Evolutionary conservation across 768 basidiomycete genomes (phyloP), one percentile per base, ranked within the genome.

Genomic region (Lyophyllum semitale): DNA sequence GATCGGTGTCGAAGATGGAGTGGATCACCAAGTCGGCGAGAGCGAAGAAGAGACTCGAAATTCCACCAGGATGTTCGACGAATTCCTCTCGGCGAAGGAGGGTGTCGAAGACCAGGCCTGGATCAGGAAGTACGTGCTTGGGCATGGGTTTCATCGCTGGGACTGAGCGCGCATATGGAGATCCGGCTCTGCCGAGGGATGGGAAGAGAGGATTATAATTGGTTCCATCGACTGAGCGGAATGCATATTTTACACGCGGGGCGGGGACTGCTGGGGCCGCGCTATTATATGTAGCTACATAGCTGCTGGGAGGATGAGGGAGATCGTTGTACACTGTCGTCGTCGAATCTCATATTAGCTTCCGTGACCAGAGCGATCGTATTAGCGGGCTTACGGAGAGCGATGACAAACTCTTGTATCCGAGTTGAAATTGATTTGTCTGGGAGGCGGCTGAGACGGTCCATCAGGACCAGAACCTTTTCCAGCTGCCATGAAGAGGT

Each of bases 21-120:
- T 93, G 90, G 60, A 89, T 90, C 55, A 92, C 75, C 53, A 91
- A 70, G 62, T 90, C 80, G 12, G 90, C 90, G 62, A 93, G 90
- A 0, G 89, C 87, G 61, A 91, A 93, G 71, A 91, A 88, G 18
- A 89, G 71, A 55, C 82, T 80, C 13, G 85, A 89, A 42, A 92
- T 79, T 18, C 90, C 90, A 3, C 80, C 83, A 4, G 87, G 87
- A 66, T 89, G 87, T 8, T 74, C 68, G 18, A 63, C 62, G 58
- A 82, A 85, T 50, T 76, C 65, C 23, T 77, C 74, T 23, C 80
- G 73, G 18, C 78, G 67, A 37, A 93, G 73, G 13, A 93, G 82
- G 1, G 78, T 77, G 62, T 93, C 89, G 57, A 91, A 93, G 4
- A 93, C 77, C 7, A 88, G 68, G 3, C 77, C 81, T 17, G 90